These are phyloP conservation scores for Boletus vinaceobasis DNA, from an alignment of 768 basidiomycete species.

Conservation along the genomic window DNA sequence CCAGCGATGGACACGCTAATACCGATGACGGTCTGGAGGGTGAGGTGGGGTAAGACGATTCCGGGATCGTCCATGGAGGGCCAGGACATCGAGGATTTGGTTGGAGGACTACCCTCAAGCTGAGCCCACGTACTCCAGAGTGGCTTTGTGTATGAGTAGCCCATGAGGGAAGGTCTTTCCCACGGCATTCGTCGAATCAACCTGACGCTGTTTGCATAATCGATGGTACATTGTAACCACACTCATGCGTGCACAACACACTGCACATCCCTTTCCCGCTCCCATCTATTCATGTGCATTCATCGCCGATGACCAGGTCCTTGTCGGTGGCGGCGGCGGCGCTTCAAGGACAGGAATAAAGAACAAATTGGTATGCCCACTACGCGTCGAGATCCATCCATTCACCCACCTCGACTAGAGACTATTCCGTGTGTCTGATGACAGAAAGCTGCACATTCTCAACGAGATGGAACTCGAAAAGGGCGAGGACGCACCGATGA, in stretches of 20 bases:
- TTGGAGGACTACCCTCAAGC: neutral
- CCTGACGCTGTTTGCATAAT: no score
- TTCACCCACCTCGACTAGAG: constrained; percentile 42
- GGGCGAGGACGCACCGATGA: constrained; percentile 96
- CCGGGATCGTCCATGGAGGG: constrained; percentile 11
- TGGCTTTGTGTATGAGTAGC: neutral
- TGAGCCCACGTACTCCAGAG: neutral
- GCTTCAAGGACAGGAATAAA: constrained; percentile 84
- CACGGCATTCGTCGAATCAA: constrained; percentile 1
- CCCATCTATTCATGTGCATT: constrained; percentile 90
- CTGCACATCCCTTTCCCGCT: constrained; percentile 66
- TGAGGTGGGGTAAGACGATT: constrained; percentile 54
- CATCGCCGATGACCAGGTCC: constrained; percentile 61
- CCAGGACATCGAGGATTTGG: constrained; percentile 14
- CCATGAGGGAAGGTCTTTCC: constrained; percentile 17
- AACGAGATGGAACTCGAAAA: constrained; percentile 72
- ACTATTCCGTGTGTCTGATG: constrained; percentile 58
- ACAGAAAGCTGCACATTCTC: constrained; percentile 51
- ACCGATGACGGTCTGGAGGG: constrained; percentile 61
- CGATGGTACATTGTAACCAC: neutral
- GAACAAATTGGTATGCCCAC: constrained; percentile 73
- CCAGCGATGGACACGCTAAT: constrained; percentile 81
- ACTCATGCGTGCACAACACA: constrained; percentile 77
- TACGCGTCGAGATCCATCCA: neutral
- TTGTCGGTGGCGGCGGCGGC: constrained; percentile 90